Evolutionary conservation across 2,329 filamentous ascomycete genomes (phyloP).

Genomic region (Malbranchea cinnamomea): DNA sequence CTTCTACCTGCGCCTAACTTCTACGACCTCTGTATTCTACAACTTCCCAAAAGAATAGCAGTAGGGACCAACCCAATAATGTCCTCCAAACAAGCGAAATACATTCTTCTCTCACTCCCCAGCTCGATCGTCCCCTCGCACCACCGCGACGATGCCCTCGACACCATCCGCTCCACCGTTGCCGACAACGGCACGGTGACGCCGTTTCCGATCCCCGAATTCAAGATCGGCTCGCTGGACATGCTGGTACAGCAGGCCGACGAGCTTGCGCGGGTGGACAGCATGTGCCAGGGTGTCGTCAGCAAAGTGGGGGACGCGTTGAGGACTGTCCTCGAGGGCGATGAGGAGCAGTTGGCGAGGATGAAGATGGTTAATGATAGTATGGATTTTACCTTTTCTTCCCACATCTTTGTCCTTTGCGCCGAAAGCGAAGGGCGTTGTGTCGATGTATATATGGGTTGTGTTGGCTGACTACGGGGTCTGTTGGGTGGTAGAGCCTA

Average conservation of each 20-base stretch:
- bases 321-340: conserved; percentile 65
- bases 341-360: conserved; percentile 65
- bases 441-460: conserved; percentile 7
- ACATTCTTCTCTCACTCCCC: conserved; percentile 81
- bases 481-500: no score
- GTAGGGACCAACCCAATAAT: no score
- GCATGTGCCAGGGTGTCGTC: conserved; percentile 65
- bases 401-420: not conserved
- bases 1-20: no score
- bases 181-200: conserved; percentile 61
- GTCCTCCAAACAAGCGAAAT: conserved; percentile 44
- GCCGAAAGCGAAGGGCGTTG: not conserved
- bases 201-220: conserved; percentile 73
- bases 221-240: conserved; percentile 96
- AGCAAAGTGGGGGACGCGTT: conserved; percentile 79
- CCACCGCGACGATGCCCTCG: conserved; percentile 67
- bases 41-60: no score
- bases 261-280: conserved; percentile 77
- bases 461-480: conserved; percentile 7
- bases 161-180: conserved; percentile 57
- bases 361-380: conserved; percentile 93
- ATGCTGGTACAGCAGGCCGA: conserved; percentile 92
- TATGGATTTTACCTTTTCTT: conserved; percentile 31
- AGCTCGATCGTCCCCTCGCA: conserved; percentile 70
- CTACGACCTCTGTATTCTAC: no score